A percentile compares a stretch with the other conserved stretches of the same genome.
These are phyloP conservation scores for Acidiella bohemica DNA, from an alignment of 495 filamentous ascomycete species.

Conservation along the genomic window DNA sequence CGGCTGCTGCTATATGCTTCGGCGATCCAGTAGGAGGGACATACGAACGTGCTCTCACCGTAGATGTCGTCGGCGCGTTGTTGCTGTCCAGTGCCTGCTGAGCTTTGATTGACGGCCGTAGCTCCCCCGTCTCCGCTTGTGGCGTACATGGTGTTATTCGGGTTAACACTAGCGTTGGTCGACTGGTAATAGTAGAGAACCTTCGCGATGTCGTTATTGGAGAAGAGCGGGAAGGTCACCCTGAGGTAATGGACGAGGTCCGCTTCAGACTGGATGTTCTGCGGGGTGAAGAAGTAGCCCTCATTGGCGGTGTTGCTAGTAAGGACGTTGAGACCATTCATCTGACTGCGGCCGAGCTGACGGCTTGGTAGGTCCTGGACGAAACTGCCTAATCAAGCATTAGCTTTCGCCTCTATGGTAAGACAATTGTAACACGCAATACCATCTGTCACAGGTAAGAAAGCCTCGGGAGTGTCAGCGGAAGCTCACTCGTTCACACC, in stretches of 20 bases:
- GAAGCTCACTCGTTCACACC: too few relatives aligned
- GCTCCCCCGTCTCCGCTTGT: constrained; percentile 37
- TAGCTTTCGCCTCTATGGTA: too few relatives aligned
- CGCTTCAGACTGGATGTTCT: not conserved
- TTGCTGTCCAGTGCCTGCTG: constrained; percentile 39
- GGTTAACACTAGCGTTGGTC: constrained; percentile 21
- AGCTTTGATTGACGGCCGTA: constrained; percentile 34
- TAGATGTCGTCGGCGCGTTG: constrained; percentile 36
- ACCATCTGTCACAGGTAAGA: constrained; percentile 52
- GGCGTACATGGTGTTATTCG: constrained; percentile 26
- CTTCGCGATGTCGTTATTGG: constrained; percentile 29
- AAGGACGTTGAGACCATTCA: constrained; percentile 41
- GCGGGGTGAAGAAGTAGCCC: constrained; percentile 31
- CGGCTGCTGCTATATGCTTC: constrained; percentile 37
- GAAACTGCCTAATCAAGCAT: too few relatives aligned
- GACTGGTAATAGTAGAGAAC: constrained; percentile 35
- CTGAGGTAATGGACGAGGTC: constrained; percentile 35
- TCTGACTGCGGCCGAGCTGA: constrained; percentile 36
- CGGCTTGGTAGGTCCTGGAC: constrained; percentile 38
- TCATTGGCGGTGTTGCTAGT: constrained; percentile 38
- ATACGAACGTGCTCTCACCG: constrained; percentile 40
- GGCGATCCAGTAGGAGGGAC: constrained; percentile 50
- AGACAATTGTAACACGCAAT: too few relatives aligned
- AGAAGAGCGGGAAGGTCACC: constrained; percentile 38
- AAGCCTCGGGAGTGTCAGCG: too few relatives aligned